Conservation (phyloP, 202 grass and related monocot species). For the Tripidium arundinaceum region DNA sequence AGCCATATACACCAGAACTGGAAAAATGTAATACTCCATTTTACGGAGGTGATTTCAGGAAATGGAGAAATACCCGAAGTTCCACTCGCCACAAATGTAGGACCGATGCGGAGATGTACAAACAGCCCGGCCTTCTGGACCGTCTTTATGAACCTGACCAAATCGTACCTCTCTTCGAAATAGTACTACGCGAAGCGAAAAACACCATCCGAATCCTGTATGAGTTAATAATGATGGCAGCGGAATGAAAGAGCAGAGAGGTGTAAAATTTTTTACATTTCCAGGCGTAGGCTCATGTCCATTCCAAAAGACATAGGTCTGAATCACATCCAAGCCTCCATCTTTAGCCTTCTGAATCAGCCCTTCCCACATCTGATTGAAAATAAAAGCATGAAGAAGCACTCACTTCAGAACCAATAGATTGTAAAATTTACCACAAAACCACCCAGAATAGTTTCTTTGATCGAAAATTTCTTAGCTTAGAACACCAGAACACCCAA, state of each 20-base stretch:
- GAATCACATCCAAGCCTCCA: constrained; percentile 94
- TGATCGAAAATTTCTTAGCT: too few species aligned
- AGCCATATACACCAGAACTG: constrained; percentile 23
- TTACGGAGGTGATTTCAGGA: constrained; percentile 1
- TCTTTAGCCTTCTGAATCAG: constrained; percentile 92
- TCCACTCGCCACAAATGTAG: constrained; percentile 98
- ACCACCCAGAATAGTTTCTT: too few species aligned
- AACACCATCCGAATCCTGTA: constrained; percentile 32
- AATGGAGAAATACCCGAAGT: constrained; percentile 72
- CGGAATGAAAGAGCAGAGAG: not conserved
- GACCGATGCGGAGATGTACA: constrained; percentile 94
- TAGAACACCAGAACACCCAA: too few species aligned
- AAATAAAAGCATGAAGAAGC: constrained; percentile 1
- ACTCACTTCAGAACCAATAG: not conserved
- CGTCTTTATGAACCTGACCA: constrained; percentile 92
- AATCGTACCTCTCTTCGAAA: constrained; percentile 92
- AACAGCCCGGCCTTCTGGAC: constrained; percentile 82
- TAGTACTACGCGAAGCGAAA: constrained; percentile 72
- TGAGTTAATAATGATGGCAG: constrained; percentile 11
- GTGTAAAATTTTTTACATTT: constrained; percentile 47
- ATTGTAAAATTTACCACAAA: too few species aligned
- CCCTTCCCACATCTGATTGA: constrained; percentile 91
- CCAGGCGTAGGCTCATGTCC: constrained; percentile 90
- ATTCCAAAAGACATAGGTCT: constrained; percentile 99
- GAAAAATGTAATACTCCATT: not conserved